Evolutionary conservation across 2,329 filamentous ascomycete species (phyloP).

Genomic region (Onygenales sp.): DNA sequence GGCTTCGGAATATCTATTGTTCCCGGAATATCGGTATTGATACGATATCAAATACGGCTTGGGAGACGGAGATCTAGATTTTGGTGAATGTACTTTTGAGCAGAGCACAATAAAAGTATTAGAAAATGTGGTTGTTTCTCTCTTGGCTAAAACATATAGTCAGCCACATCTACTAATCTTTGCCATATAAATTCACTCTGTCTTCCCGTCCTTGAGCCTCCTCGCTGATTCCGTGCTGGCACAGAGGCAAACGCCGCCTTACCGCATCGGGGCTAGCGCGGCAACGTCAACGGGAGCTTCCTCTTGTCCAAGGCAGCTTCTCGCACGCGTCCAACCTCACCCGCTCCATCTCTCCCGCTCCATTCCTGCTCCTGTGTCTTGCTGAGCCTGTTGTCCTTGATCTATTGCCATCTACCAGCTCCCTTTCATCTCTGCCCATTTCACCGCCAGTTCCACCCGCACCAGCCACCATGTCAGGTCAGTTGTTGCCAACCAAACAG

Average conservation of each 20-base stretch:
- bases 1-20: neutral
- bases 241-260: neutral
- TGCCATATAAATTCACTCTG: neutral
- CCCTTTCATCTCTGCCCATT: conserved; percentile 4
- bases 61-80: too few relatives aligned
- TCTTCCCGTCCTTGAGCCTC: neutral
- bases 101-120: too few relatives aligned
- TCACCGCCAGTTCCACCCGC: conserved; percentile 5
- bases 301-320: conserved; percentile 21
- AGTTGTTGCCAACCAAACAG: conserved; percentile 9
- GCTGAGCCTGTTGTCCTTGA: neutral
- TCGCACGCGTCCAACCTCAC: conserved; percentile 22
- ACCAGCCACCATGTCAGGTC: conserved; percentile 36
- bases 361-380: conserved; percentile 14
- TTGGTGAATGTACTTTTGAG: too few relatives aligned
- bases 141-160: neutral
- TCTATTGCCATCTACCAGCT: neutral
- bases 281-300: conserved; percentile 7
- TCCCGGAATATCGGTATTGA: neutral
- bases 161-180: neutral
- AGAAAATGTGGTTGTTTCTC: too few relatives aligned
- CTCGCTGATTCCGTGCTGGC: neutral
- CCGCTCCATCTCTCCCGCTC: conserved; percentile 7
- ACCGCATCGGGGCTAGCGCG: neutral
- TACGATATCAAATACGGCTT: neutral